A percentile compares a stretch with the other conserved stretches of the same genome.
phyloP scores from a whole-genome alignment of 805 yeast species.

The Lachancea sp. region DNA sequence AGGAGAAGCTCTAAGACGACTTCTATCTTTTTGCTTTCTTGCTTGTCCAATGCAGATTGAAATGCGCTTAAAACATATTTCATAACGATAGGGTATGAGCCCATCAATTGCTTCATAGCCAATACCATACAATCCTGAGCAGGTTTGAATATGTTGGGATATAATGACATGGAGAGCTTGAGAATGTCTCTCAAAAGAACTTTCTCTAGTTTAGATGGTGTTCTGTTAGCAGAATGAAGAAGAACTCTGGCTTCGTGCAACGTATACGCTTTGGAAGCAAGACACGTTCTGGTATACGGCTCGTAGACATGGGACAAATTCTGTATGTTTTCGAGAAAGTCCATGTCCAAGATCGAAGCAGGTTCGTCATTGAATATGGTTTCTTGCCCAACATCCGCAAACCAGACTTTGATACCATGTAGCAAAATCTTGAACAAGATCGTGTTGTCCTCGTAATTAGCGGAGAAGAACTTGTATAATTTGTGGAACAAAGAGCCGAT shows the following conservation, averaged over 20 bases:
- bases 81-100: slow-evolving; percentile 54
- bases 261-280: slow-evolving; percentile 68
- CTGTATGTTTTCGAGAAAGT: slow-evolving; percentile 53
- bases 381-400: slow-evolving; percentile 73
- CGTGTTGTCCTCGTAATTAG: slow-evolving; percentile 55
- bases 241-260: slow-evolving; percentile 71
- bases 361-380: slow-evolving; percentile 52
- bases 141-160: slow-evolving; percentile 57
- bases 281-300: slow-evolving; percentile 63
- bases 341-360: slow-evolving; percentile 46
- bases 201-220: slow-evolving; percentile 61
- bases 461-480: slow-evolving; percentile 41
- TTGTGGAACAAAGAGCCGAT: slow-evolving; percentile 62
- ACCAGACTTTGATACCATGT: slow-evolving; percentile 67
- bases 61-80: slow-evolving; percentile 38
- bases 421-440: slow-evolving; percentile 55
- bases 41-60: slow-evolving; percentile 40
- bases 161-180: slow-evolving; percentile 58
- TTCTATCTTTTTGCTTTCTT: slow-evolving; percentile 51
- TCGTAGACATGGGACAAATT: slow-evolving; percentile 56
- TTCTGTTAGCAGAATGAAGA: slow-evolving; percentile 65
- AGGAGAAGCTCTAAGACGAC: slow-evolving; percentile 57
- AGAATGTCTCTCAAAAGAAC: slow-evolving; percentile 60
- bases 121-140: slow-evolving; percentile 65
- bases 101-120: slow-evolving; percentile 62